These are phyloP conservation scores for Euphorbia pulcherrima DNA, from an alignment of 345 rosid species.

Conservation along the genomic window DNA sequence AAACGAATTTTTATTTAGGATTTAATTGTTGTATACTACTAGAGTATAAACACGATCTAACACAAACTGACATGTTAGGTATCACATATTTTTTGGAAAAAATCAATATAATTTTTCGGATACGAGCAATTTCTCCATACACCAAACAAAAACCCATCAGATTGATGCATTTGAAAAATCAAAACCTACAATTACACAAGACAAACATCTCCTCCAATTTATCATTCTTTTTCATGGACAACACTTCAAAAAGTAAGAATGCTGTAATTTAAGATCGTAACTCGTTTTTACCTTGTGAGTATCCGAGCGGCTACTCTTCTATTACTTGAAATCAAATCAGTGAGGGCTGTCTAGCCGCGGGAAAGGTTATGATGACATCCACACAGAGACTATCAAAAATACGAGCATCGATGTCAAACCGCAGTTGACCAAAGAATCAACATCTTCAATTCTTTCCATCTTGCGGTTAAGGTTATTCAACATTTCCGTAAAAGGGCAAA, in stretches of 20 bases:
- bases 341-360: neutral
- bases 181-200: neutral
- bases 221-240: neutral
- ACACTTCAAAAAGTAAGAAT: neutral
- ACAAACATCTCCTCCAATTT: neutral
- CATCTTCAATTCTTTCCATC: slow-evolving; percentile 43
- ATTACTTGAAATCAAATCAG: neutral
- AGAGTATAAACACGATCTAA: too few relatives aligned
- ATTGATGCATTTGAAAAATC: neutral
- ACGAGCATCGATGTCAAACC: slow-evolving; percentile 59
- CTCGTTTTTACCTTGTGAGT: neutral
- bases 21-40: too few relatives aligned
- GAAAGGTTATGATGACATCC: slow-evolving; percentile 31
- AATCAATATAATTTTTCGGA: too few relatives aligned
- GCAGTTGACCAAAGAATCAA: slow-evolving; percentile 52
- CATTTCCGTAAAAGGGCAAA: slow-evolving; percentile 37
- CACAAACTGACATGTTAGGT: too few relatives aligned
- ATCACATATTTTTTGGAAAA: too few relatives aligned
- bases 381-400: slow-evolving; percentile 36
- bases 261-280: neutral
- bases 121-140: neutral
- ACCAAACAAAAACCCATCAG: neutral
- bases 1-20: too few relatives aligned
- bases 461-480: slow-evolving; percentile 31
- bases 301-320: neutral